A percentile compares a stretch with the other conserved stretches of the same genome.
Conservation (phyloP, 1,139 yeast species). For the Geotrichum aggregatum region DNA sequence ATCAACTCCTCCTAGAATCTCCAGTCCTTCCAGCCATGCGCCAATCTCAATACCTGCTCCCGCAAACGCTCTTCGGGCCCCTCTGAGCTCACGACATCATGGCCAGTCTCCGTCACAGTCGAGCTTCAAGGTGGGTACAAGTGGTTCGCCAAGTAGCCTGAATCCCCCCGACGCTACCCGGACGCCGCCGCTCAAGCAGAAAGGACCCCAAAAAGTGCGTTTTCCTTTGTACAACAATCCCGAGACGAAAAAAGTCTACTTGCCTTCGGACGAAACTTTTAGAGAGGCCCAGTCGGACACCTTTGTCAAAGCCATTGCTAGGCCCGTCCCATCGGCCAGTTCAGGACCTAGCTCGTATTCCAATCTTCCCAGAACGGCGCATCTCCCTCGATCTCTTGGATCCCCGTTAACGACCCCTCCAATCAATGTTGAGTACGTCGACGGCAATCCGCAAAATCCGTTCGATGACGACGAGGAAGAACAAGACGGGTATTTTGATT, state of each 20-base stretch:
- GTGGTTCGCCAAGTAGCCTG: not conserved
- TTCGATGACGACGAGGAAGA: not conserved
- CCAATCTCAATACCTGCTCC: not conserved
- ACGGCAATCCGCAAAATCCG: not conserved
- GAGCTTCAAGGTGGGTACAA: slow-evolving; percentile 1
- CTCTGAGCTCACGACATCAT: slow-evolving; percentile 6
- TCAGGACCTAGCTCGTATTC: slow-evolving; percentile 5
- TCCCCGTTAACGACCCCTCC: slow-evolving; percentile 16
- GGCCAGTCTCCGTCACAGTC: not conserved
- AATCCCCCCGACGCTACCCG: slow-evolving; percentile 4
- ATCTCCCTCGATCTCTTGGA: not conserved
- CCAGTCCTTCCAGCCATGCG: not conserved
- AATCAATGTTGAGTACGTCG: slow-evolving; percentile 8
- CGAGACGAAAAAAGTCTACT: slow-evolving; percentile 27
- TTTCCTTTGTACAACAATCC: slow-evolving; percentile 34
- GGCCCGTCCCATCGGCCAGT: no score
- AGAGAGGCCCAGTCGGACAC: slow-evolving; percentile 5
- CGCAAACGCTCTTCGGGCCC: not conserved
- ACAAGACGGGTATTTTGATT: not conserved
- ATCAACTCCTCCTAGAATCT: not conserved
- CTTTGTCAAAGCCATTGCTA: not conserved
- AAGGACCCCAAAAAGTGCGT: slow-evolving; percentile 31
- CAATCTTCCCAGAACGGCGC: not conserved
- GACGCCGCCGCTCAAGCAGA: slow-evolving; percentile 4
- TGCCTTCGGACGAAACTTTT: slow-evolving; percentile 30